A percentile compares a stretch with the other conserved stretches of the same genome.
Conservation (phyloP, 2,329 filamentous ascomycete genomes). For the Penicillium psychrosexuale region DNA sequence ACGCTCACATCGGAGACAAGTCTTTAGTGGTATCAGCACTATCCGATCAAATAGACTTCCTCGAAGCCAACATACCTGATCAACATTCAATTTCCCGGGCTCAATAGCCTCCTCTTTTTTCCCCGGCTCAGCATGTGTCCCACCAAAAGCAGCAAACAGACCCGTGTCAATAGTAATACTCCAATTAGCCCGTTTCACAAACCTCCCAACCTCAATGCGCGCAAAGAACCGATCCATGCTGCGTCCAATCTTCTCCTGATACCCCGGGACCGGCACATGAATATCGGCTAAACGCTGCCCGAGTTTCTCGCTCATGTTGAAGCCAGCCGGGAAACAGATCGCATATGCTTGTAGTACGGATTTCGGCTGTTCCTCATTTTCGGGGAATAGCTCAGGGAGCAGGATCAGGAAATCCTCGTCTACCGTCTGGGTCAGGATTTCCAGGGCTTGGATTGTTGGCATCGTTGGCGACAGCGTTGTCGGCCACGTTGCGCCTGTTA, state of each 20-base stretch:
- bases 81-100: constrained; percentile 45
- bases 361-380: constrained; percentile 29
- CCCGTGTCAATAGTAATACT: constrained; percentile 39
- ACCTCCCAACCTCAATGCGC: constrained; percentile 50
- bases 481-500: constrained; percentile 46
- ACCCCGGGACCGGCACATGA: constrained; percentile 58
- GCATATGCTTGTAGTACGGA: constrained; percentile 58
- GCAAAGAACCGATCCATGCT: constrained; percentile 64
- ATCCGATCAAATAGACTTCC: neutral
- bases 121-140: constrained; percentile 30
- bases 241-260: constrained; percentile 54
- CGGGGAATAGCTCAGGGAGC: constrained; percentile 39
- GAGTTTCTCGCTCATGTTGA: constrained; percentile 56
- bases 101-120: constrained; percentile 19
- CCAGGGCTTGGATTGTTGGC: constrained; percentile 43
- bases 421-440: constrained; percentile 51
- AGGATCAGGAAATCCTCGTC: constrained; percentile 62
- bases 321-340: constrained; percentile 58
- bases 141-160: constrained; percentile 42
- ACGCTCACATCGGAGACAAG: constrained; percentile 55
- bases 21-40: constrained; percentile 30
- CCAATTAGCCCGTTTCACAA: constrained; percentile 57
- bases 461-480: constrained; percentile 30
- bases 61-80: constrained; percentile 35
- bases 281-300: constrained; percentile 53